These are phyloP conservation scores for Fusarium haematococcum DNA, from an alignment of 2,329 filamentous ascomycete species.

Conservation along the genomic window DNA sequence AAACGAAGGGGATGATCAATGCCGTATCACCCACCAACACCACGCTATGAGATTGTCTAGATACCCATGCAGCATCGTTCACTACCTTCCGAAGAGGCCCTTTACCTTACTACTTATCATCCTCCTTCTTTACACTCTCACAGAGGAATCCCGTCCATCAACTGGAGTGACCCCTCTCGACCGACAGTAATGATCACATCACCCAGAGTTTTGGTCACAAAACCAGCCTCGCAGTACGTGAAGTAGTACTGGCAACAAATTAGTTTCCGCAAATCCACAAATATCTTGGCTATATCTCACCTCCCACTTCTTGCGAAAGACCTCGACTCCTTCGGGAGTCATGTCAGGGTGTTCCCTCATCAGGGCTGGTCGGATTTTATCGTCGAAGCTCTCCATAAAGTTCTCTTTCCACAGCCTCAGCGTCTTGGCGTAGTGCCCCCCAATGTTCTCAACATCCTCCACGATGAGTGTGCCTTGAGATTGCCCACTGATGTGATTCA, in stretches of 20 bases:
- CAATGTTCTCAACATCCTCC: conserved; percentile 77
- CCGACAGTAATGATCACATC: conserved; percentile 79
- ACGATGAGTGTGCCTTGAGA: conserved; percentile 73
- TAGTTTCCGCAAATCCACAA: conserved; percentile 20
- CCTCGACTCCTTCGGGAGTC: conserved; percentile 71
- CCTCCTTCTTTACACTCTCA: conserved; percentile 45
- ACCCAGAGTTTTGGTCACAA: conserved; percentile 77
- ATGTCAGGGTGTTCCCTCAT: conserved; percentile 68
- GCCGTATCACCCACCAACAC: background rate
- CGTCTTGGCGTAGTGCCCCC: conserved; percentile 78
- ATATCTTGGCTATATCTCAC: conserved; percentile 50
- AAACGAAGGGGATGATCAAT: conserved; percentile 50
- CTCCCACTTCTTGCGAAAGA: conserved; percentile 80
- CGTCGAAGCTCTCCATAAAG: conserved; percentile 73
- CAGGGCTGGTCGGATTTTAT: conserved; percentile 70
- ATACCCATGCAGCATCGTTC: conserved; percentile 35
- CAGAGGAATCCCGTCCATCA: conserved; percentile 77
- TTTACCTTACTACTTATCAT: no score
- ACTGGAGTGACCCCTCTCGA: conserved; percentile 71
- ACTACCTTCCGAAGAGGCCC: background rate
- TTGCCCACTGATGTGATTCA: conserved; percentile 70
- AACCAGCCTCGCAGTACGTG: conserved; percentile 79
- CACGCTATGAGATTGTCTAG: conserved; percentile 12
- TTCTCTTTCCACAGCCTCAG: conserved; percentile 75
- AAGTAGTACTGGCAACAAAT: conserved; percentile 73